Conservation (phyloP, 768 basidiomycete species). For the Dioszegia aurantiaca region DNA sequence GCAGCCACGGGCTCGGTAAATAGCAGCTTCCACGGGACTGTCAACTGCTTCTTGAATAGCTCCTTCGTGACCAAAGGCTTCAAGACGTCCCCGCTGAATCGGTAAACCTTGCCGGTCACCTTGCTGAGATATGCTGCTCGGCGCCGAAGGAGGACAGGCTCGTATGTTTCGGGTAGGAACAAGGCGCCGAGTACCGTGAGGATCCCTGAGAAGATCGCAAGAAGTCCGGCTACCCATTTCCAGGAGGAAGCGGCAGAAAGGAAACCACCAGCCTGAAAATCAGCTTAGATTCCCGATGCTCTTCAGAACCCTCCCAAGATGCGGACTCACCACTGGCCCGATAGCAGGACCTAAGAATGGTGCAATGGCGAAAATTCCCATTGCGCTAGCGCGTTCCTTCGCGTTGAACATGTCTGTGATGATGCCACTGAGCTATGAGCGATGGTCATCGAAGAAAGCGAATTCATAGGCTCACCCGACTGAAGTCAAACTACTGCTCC, state of each 20-base stretch:
- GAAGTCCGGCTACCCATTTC: conserved; percentile 45
- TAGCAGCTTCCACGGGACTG: conserved; percentile 45
- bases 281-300: conserved; percentile 1
- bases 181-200: conserved; percentile 33
- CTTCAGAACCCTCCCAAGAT: too few relatives aligned
- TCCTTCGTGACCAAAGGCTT: conserved; percentile 23
- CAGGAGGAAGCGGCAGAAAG: conserved; percentile 39
- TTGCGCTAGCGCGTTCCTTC: conserved; percentile 30
- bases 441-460: neutral
- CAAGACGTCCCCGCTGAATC: conserved; percentile 32
- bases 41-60: conserved; percentile 38
- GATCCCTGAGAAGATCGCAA: conserved; percentile 37
- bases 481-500: conserved; percentile 50
- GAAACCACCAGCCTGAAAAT: conserved; percentile 41
- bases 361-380: conserved; percentile 42
- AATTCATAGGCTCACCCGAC: conserved; percentile 33
- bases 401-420: conserved; percentile 46
- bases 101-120: conserved; percentile 41
- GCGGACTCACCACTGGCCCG: conserved; percentile 38
- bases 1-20: conserved; percentile 50
- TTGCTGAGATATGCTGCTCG: conserved; percentile 36
- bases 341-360: conserved; percentile 41
- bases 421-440: conserved; percentile 20
- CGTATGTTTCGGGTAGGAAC: conserved; percentile 49
- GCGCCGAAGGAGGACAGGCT: conserved; percentile 40